phyloP scores from a whole-genome alignment of 345 rosid genomes.

The Rhodamnia argentea region DNA sequence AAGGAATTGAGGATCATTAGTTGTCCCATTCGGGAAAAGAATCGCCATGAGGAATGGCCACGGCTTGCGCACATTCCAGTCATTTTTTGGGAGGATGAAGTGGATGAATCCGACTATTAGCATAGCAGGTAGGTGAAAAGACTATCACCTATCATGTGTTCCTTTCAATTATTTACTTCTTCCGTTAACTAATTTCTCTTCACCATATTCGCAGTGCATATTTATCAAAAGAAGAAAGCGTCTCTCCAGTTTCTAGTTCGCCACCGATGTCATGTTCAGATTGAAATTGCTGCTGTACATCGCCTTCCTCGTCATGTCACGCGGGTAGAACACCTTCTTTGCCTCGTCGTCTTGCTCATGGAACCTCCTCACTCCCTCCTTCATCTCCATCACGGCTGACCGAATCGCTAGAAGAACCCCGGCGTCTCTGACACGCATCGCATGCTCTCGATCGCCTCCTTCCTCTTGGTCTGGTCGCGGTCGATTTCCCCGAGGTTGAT shows the following conservation, averaged over 20 bases:
- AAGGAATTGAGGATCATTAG: accelerated
- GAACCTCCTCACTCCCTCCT: constrained; percentile 21
- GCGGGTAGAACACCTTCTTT: constrained; percentile 10
- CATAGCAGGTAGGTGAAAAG: too few relatives aligned
- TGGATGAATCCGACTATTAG: too few relatives aligned
- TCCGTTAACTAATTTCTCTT: too few relatives aligned
- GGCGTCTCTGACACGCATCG: constrained; percentile 18
- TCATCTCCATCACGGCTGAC: constrained; percentile 9
- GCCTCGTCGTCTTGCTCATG: constrained; percentile 20
- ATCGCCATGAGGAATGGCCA: too few relatives aligned
- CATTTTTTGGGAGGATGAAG: too few relatives aligned
- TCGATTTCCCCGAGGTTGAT: constrained; percentile 14
- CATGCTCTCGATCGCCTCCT: constrained; percentile 3
- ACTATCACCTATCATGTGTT: too few relatives aligned
- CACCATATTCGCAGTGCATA: too few relatives aligned
- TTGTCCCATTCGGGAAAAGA: accelerated
- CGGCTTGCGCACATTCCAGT: too few relatives aligned
- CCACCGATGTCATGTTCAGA: too few relatives aligned
- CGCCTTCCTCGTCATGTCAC: constrained; percentile 8
- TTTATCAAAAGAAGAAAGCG: too few relatives aligned
- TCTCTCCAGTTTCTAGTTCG: too few relatives aligned
- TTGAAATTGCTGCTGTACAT: constrained; percentile 2
- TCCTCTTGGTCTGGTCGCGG: neutral
- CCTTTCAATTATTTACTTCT: too few relatives aligned
- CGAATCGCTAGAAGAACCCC: constrained; percentile 34